Percentiles rank a stretch among this genome's conserved stretches.
Evolutionary conservation across 768 basidiomycete species (phyloP).

Genomic region (Suillus hirtellus): DNA sequence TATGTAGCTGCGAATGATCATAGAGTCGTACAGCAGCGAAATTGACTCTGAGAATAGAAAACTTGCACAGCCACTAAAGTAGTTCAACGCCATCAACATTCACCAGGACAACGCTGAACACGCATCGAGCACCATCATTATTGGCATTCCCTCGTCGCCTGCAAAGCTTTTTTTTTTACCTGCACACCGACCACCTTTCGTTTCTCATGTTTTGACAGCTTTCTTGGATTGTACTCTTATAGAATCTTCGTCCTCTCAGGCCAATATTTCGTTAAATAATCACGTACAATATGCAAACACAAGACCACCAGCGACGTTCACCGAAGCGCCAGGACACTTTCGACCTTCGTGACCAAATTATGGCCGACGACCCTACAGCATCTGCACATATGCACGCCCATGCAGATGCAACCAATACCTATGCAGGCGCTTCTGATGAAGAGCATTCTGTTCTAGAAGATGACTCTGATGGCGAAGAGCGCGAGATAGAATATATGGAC

Average conservation of each 20-base stretch:
- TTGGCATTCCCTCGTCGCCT: neutral
- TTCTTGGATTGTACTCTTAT: neutral
- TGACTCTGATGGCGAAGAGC: constrained; percentile 74
- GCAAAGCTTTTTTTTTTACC: neutral
- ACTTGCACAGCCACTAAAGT: constrained; percentile 2
- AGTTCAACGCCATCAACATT: constrained; percentile 2
- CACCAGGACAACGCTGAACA: neutral
- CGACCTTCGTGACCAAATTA: constrained; percentile 69
- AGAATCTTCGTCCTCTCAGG: neutral
- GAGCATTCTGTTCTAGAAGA: constrained; percentile 84
- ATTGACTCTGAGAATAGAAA: neutral
- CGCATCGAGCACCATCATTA: neutral
- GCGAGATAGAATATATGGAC: constrained; percentile 64
- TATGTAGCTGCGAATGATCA: too few relatives aligned
- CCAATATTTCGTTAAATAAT: constrained; percentile 4
- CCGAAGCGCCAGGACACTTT: constrained; percentile 60
- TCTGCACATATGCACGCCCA: constrained; percentile 47
- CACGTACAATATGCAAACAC: constrained; percentile 26
- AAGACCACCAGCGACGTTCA: constrained; percentile 25
- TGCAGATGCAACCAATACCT: constrained; percentile 45
- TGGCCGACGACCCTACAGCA: constrained; percentile 49
- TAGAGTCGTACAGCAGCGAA: too few relatives aligned
- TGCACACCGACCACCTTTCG: neutral
- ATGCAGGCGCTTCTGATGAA: constrained; percentile 58
- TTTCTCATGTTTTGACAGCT: constrained; percentile 1